These are phyloP conservation scores for Penicillium carneum DNA, from an alignment of 2,329 filamentous ascomycete species.

Conservation along the genomic window DNA sequence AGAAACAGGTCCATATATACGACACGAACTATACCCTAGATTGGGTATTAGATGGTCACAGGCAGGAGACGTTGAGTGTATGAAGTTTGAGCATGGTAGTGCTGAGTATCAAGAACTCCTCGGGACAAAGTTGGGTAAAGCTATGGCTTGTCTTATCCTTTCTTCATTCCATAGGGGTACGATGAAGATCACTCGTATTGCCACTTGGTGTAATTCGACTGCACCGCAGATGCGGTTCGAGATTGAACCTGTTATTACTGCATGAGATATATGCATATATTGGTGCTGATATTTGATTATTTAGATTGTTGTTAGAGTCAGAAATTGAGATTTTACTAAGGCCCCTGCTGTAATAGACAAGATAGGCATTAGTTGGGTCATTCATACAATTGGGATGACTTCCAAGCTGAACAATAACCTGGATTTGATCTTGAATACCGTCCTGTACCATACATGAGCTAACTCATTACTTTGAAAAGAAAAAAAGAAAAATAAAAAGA, in stretches of 20 bases:
- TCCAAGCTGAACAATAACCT: too few relatives aligned
- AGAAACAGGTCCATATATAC: neutral
- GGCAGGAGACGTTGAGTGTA: neutral
- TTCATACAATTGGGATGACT: neutral
- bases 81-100: neutral
- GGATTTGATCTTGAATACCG: too few relatives aligned
- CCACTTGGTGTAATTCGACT: neutral
- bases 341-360: neutral
- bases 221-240: slow-evolving; percentile 2
- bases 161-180: slow-evolving; percentile 4
- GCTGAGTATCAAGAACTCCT: slow-evolving; percentile 9
- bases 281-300: neutral
- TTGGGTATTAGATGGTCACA: neutral
- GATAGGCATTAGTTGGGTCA: too few relatives aligned
- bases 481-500: too few relatives aligned
- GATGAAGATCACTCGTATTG: neutral
- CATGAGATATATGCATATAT: neutral
- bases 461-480: too few relatives aligned
- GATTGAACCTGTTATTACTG: neutral
- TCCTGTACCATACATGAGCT: too few relatives aligned
- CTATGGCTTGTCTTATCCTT: slow-evolving; percentile 2
- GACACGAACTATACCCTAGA: slow-evolving; percentile 2
- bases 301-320: neutral
- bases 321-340: neutral
- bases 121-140: slow-evolving; percentile 6